phyloP scores from a whole-genome alignment of 1,139 yeast genomes.

The Candida tunisiensis region DNA sequence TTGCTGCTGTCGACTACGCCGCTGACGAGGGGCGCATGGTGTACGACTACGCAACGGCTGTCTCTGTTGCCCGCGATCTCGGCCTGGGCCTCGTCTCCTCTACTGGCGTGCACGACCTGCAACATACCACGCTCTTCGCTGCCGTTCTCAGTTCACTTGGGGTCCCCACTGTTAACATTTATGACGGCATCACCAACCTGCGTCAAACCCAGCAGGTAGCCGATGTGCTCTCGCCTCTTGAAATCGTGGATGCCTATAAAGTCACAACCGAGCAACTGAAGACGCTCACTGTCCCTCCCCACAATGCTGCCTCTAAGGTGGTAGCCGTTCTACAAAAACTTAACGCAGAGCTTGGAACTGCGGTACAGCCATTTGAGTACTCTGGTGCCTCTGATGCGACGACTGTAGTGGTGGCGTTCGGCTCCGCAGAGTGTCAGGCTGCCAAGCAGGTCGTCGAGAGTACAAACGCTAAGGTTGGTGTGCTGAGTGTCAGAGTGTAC shows the following conservation, averaged over 20 bases:
- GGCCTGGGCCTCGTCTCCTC: constrained; percentile 62
- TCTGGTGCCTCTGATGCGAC: constrained; percentile 43
- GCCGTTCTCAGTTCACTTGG: constrained; percentile 37
- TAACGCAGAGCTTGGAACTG: constrained; percentile 40
- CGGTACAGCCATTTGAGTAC: constrained; percentile 55
- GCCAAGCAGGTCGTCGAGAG: constrained; percentile 22
- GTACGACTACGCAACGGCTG: constrained; percentile 51
- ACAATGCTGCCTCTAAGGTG: constrained; percentile 3
- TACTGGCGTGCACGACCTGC: constrained; percentile 38
- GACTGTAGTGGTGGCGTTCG: constrained; percentile 62
- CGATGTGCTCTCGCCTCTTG: constrained; percentile 28
- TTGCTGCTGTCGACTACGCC: constrained; percentile 61
- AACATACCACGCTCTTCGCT: constrained; percentile 50
- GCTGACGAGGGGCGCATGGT: constrained; percentile 32
- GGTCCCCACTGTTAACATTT: constrained; percentile 48
- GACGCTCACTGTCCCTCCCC: not conserved
- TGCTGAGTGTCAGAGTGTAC: constrained; percentile 61
- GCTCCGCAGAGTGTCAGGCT: constrained; percentile 43
- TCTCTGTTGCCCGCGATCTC: constrained; percentile 45
- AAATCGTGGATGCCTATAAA: constrained; percentile 28
- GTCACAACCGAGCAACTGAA: constrained; percentile 1
- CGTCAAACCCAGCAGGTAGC: constrained; percentile 32
- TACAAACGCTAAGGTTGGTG: constrained; percentile 31
- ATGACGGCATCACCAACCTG: constrained; percentile 62
- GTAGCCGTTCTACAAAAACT: constrained; percentile 5